Base-by-base conservation (phyloP, 768 basidiomycete genomes). In the Kwoniella bestiolae region DNA sequence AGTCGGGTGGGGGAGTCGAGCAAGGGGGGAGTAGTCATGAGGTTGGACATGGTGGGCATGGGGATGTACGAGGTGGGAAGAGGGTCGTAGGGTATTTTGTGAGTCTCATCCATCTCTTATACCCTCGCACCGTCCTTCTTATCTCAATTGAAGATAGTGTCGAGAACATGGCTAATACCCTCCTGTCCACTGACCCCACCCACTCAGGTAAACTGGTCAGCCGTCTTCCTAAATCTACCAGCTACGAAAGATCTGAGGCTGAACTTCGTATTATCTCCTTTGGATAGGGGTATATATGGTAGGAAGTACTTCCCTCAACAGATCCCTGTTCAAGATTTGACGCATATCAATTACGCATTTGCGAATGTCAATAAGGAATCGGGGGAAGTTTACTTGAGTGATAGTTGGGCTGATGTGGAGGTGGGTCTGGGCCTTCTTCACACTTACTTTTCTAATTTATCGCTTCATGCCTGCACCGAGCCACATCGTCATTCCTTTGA, bases 291-390 rank as follows among this genome's bases (percentile, higher is more conserved):
- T 5, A 97, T 98, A 35, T 98, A 98, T 77, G 96, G 88, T 28
- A 86, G 94, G 65, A 94, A 93, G 81, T 99, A 86, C 79, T 90
- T 90, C 35, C 95, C 95, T 1, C 88, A 89, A 3, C 78, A 86
- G 53, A 92, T 97, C 66, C 96, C 94, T 11, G 86, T 82, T 2
- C 80, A 90, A 21, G 89, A 94, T 78, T 86, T 99, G 71, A 97
- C 95, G 26, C 94, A 95, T 80, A 87, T 95, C 72, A 87, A 94
- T 35, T 93, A 94, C 76, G 91, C 94, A 1, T 98, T 98, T 72
- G 96, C 92, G 21, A 91, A 98, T 71, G 81, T 98, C 72, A 87
- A 86, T 71, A 82, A 88, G 21, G 91, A 92, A 65, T 85, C 88
- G 0, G 95, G 95, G 44, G 91, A 92, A 75, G 94, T 97, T 21